Conservation (phyloP, 192 early-diverging fungal species). For the Tieghemiomyces parasiticus region DNA sequence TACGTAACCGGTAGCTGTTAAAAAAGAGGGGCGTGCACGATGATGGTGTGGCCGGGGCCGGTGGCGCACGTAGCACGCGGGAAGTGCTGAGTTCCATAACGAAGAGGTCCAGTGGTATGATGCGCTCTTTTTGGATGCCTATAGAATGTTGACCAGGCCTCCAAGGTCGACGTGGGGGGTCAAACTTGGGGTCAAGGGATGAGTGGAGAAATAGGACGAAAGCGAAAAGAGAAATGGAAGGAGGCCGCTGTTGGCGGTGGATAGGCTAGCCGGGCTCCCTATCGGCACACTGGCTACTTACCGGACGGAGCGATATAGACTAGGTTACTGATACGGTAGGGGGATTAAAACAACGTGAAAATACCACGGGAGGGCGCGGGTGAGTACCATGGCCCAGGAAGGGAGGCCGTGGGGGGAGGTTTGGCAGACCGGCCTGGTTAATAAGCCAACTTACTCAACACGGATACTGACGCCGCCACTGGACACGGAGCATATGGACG, state of each 20-base stretch:
- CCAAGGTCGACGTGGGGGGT: too few relatives aligned
- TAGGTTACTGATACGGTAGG: background rate
- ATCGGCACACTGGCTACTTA: background rate
- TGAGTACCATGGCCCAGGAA: background rate
- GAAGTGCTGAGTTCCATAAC: slow-evolving; percentile 49
- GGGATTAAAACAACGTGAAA: background rate
- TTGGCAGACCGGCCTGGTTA: slow-evolving; percentile 26
- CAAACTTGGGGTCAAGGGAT: background rate
- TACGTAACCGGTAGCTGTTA: slow-evolving; percentile 74
- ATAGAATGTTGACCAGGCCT: too few relatives aligned
- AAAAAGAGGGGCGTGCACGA: slow-evolving; percentile 94
- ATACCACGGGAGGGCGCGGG: background rate
- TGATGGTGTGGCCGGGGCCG: slow-evolving; percentile 53
- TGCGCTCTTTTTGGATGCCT: slow-evolving; percentile 94
- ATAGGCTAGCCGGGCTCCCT: background rate
- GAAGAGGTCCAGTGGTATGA: slow-evolving; percentile 70
- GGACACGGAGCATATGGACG: background rate
- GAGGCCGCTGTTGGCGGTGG: too few relatives aligned
- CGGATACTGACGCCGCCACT: slow-evolving; percentile 70
- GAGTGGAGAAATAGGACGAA: too few relatives aligned
- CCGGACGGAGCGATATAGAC: background rate
- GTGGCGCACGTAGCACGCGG: slow-evolving; percentile 50
- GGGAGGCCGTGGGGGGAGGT: background rate
- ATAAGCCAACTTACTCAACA: slow-evolving; percentile 54
- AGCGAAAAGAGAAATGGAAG: too few relatives aligned